Percentiles rank a stretch among this genome's conserved stretches.
These are phyloP conservation scores for Solanum pennellii DNA, from an alignment of 257 asterid genomes.

Conservation along the genomic window DNA sequence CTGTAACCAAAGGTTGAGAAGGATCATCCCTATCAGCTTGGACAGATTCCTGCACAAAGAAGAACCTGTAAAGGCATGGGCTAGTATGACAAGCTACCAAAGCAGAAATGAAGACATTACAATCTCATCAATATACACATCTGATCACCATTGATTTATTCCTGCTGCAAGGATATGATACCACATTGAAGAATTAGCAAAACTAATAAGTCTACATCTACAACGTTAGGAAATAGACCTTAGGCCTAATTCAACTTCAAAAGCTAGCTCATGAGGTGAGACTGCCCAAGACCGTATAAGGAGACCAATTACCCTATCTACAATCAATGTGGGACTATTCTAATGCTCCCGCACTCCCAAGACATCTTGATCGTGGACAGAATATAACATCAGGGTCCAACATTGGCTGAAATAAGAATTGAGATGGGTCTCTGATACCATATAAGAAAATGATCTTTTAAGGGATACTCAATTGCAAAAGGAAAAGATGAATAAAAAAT, in stretches of 20 bases:
- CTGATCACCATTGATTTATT: not conserved
- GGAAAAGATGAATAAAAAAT: not conserved
- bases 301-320: not conserved
- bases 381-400: not conserved
- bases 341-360: not conserved
- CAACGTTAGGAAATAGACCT: not conserved
- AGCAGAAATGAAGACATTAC: not conserved
- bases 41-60: constrained; percentile 27
- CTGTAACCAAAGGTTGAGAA: constrained; percentile 83
- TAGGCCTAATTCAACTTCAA: not conserved
- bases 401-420: not conserved
- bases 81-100: not conserved
- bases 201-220: not conserved
- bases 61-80: constrained; percentile 12
- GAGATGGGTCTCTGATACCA: not conserved
- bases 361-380: not conserved
- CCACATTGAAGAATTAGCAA: not conserved
- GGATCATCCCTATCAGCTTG: constrained; percentile 97
- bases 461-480: not conserved
- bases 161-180: not conserved
- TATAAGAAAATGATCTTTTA: not conserved
- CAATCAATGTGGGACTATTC: not conserved
- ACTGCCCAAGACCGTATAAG: not conserved
- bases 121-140: not conserved
- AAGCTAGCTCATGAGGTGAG: not conserved